Evolutionary conservation across 2,329 filamentous ascomycete genomes (phyloP).

Genomic region (Whalleya microplaca): DNA sequence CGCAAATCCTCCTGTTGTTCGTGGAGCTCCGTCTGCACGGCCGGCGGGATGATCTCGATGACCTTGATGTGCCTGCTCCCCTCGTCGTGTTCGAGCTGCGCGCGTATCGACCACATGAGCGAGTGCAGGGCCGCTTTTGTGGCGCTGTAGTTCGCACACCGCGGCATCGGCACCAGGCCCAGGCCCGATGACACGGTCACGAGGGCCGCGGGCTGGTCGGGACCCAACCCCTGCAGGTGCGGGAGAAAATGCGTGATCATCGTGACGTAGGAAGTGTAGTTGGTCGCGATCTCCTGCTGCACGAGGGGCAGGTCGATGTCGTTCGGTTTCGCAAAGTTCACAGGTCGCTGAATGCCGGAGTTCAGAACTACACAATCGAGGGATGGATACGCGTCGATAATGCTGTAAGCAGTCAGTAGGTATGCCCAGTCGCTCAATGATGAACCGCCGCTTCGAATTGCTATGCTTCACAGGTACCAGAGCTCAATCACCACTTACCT

Average conservation of each 20-base stretch:
- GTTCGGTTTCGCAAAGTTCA: constrained; percentile 50
- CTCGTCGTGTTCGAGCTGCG: constrained; percentile 41
- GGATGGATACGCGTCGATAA: constrained; percentile 45
- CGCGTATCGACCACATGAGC: constrained; percentile 48
- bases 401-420: constrained; percentile 27
- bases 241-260: constrained; percentile 52
- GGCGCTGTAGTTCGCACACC: constrained; percentile 55
- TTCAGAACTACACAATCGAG: constrained; percentile 63
- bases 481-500: constrained; percentile 32
- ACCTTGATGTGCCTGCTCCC: constrained; percentile 41
- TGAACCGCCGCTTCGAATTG: background rate
- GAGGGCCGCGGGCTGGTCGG: constrained; percentile 32
- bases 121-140: constrained; percentile 57
- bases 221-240: constrained; percentile 43
- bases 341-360: constrained; percentile 54
- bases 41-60: constrained; percentile 53
- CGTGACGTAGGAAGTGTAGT: constrained; percentile 51
- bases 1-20: constrained; percentile 42
- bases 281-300: constrained; percentile 48
- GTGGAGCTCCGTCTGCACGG: constrained; percentile 55
- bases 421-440: background rate
- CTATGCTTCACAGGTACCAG: background rate
- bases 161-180: constrained; percentile 49
- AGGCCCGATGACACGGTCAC: constrained; percentile 48
- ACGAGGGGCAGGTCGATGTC: constrained; percentile 42